Conservation (phyloP, 495 filamentous ascomycete species). For the Annulohypoxylon stygium region DNA sequence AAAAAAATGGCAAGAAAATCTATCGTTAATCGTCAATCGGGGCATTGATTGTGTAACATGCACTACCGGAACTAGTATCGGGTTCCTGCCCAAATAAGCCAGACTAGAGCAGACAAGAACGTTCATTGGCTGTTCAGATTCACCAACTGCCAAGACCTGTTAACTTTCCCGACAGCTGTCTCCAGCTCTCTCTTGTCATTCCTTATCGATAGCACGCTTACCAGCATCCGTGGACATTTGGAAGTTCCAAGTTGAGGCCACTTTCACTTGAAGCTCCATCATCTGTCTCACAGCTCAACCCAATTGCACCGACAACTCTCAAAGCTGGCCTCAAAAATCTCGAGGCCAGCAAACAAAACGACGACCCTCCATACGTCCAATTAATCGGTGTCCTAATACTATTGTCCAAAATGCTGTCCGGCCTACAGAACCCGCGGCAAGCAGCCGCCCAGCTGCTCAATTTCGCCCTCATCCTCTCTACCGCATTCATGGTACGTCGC, state of each 20-base stretch:
- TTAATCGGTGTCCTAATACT: background rate
- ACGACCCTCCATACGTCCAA: background rate
- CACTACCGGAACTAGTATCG: conserved; percentile 3
- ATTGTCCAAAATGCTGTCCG: conserved; percentile 73
- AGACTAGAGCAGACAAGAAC: background rate
- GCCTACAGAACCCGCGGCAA: conserved; percentile 81
- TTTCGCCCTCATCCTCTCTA: conserved; percentile 93
- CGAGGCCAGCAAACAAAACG: conserved; percentile 43
- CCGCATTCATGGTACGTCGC: conserved; percentile 83
- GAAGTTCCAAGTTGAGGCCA: conserved; percentile 45
- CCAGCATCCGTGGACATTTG: too few species aligned
- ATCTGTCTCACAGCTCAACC: conserved; percentile 1
- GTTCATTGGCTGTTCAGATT: conserved; percentile 20
- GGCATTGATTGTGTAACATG: background rate
- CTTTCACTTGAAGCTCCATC: conserved; percentile 33
- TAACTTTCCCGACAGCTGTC: background rate
- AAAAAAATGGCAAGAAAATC: too few species aligned
- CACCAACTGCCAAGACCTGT: conserved; percentile 12
- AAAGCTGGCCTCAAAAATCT: conserved; percentile 45
- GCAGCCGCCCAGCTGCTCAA: conserved; percentile 91
- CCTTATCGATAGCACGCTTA: conserved; percentile 37
- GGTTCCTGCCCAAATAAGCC: conserved; percentile 41
- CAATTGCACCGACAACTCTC: conserved; percentile 13
- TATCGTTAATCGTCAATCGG: too few species aligned
- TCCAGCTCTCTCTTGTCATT: background rate